Percentiles rank a stretch among this genome's conserved stretches.
phyloP scores from a whole-genome alignment of 2,329 filamentous ascomycete species.

The Aciculosporium take region DNA sequence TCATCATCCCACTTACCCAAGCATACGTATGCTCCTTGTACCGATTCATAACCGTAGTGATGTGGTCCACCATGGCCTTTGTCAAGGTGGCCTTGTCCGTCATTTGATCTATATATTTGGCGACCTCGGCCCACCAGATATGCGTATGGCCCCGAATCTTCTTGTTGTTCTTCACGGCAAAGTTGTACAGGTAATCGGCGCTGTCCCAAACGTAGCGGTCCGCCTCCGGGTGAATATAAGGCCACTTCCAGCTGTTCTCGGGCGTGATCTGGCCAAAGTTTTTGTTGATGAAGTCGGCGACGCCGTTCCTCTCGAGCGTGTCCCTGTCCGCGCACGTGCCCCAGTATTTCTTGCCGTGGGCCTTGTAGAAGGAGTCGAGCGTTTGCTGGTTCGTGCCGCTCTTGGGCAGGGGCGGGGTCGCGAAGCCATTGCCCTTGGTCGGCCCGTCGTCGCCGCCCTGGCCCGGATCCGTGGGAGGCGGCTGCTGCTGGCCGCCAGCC shows the following conservation, averaged over 20 bases:
- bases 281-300: background rate
- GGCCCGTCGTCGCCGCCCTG: background rate
- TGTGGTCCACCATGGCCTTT: background rate
- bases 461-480: background rate
- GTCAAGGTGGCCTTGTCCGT: background rate
- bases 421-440: background rate
- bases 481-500: no score
- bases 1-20: background rate
- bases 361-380: background rate
- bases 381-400: background rate
- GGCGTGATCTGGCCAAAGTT: constrained; percentile 48
- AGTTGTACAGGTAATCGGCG: background rate
- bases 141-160: background rate
- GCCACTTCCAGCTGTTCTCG: constrained; percentile 60
- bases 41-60: background rate
- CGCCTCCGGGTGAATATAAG: constrained; percentile 37
- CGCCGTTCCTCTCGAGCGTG: background rate
- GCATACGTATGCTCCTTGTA: background rate
- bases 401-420: no score
- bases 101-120: background rate
- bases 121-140: background rate
- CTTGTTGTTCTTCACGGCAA: background rate
- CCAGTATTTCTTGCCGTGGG: background rate
- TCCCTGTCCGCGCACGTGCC: background rate
- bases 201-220: constrained; percentile 37